Percentiles rank a stretch among this genome's conserved stretches.
Evolutionary conservation across 1,284 basidiomycete species (phyloP).

Genomic region (Cryptococcus wingfieldii): DNA sequence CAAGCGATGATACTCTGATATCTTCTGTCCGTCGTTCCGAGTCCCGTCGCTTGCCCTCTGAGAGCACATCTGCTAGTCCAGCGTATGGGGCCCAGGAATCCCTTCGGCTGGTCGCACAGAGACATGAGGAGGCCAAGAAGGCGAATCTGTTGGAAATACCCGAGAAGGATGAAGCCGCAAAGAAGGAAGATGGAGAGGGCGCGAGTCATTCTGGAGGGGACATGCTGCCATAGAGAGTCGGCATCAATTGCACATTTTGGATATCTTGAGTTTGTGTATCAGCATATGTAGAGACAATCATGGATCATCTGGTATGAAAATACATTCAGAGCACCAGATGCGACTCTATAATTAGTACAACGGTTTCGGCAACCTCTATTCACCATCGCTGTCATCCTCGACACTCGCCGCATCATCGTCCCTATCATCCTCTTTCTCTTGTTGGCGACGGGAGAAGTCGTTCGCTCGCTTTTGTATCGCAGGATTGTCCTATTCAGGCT

Average conservation of each 20-base stretch:
- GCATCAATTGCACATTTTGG: too few species aligned
- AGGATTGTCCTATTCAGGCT: slow-evolving; percentile 7
- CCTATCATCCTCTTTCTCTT: slow-evolving; percentile 9
- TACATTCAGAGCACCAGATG: too few species aligned
- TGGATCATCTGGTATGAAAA: too few species aligned
- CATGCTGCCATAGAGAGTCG: not conserved
- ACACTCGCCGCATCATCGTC: slow-evolving; percentile 9
- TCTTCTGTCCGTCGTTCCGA: too few species aligned
- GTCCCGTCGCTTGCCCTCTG: too few species aligned
- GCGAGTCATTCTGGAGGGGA: not conserved
- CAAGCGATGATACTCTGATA: too few species aligned
- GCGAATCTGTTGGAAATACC: not conserved
- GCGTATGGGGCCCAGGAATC: too few species aligned
- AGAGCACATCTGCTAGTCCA: too few species aligned
- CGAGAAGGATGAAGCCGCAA: not conserved
- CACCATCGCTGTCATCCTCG: slow-evolving; percentile 7
- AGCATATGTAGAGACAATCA: too few species aligned
- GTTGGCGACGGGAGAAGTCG: slow-evolving; percentile 6
- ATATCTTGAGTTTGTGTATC: too few species aligned
- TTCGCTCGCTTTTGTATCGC: slow-evolving; percentile 14
- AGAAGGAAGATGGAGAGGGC: not conserved
- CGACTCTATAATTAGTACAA: too few species aligned
- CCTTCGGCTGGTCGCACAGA: not conserved
- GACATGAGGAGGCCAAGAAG: not conserved
- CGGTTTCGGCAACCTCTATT: not conserved